Base-by-base conservation (phyloP, 257 asterid genomes). In the Solanum microdontum region DNA sequence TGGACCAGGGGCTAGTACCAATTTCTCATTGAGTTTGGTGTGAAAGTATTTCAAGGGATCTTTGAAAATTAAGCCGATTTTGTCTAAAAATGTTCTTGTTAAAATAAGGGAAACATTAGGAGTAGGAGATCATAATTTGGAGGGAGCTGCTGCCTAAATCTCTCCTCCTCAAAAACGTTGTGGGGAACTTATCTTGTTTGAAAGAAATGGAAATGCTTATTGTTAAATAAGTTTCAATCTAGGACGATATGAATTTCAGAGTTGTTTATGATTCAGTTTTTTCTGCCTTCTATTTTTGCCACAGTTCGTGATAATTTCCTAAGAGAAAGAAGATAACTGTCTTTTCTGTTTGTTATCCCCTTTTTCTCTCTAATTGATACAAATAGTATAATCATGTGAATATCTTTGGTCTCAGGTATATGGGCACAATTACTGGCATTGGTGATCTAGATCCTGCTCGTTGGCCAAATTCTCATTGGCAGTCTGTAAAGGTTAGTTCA, bases 391-490 rank as follows among this genome's bases (percentile, higher is more conserved):
- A 73, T 45, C 26, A 86, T 58, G 58, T 23, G 72, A 37, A 10
- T 70, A 23, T 86, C 75, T 45, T 84, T 85, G 64, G 87, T 45
- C 87, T 89, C 92, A 96, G 98, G 94, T 96, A 96, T 88, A 94
- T 96, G 98, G 99, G 99, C 70, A 96, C 99, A 69, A 92, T 96
- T 83, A 96, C 99, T 13, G 97, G 98, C 77, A 93, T 96, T 77
- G 73, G 96, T 84, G 99, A 96, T 87, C 89, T 96, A 90, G 99
- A 96, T 91, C 94, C 98, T 51, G 98, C 88, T 89, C 98, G 96
- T 86, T 96, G 99, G 98, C 95, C 94, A 21, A 96, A 91, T 90
- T 96, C 99, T 9, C 98, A 94, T 90, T 96, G 98, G 99, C 97
- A 97, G 83, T 94, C 99, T 11, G 98, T 96, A 80, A 94, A 96